Evolutionary conservation across 306 rosid genomes (phyloP).

Genomic region (Sicyos baderoa): DNA sequence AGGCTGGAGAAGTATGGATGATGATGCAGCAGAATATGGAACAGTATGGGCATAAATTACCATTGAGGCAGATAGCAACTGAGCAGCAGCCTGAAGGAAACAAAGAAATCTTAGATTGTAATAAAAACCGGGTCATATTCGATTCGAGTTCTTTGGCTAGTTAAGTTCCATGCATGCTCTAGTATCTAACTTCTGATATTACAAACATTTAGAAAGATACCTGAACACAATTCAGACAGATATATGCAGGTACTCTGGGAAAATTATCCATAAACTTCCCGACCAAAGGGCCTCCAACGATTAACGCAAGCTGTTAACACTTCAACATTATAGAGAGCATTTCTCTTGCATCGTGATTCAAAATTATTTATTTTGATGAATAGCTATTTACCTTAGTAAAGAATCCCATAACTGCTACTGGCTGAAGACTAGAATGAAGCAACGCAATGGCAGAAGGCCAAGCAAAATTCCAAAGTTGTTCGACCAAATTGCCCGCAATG

Average conservation of each 20-base stretch:
- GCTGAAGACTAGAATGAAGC: constrained; percentile 89
- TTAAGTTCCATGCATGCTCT: not conserved
- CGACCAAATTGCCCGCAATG: constrained; percentile 81
- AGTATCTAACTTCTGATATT: not conserved
- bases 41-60: constrained; percentile 61
- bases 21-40: constrained; percentile 38
- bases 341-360: constrained; percentile 15
- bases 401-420: constrained; percentile 89
- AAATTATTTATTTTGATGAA: constrained; percentile 6
- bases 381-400: constrained; percentile 53
- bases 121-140: not conserved
- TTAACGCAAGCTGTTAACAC: constrained; percentile 41
- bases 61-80: constrained; percentile 71
- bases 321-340: constrained; percentile 14
- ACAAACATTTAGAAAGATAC: constrained; percentile 28
- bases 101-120: constrained; percentile 12
- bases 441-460: constrained; percentile 98
- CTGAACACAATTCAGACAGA: constrained; percentile 65
- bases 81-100: constrained; percentile 72
- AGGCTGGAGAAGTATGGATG: constrained; percentile 59
- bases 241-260: constrained; percentile 66
- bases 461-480: constrained; percentile 95
- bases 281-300: constrained; percentile 79
- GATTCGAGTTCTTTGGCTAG: not conserved
- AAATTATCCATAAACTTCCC: constrained; percentile 80